These are phyloP conservation scores for Xeromyces bisporus DNA, from an alignment of 495 filamentous ascomycete species.

Conservation along the genomic window DNA sequence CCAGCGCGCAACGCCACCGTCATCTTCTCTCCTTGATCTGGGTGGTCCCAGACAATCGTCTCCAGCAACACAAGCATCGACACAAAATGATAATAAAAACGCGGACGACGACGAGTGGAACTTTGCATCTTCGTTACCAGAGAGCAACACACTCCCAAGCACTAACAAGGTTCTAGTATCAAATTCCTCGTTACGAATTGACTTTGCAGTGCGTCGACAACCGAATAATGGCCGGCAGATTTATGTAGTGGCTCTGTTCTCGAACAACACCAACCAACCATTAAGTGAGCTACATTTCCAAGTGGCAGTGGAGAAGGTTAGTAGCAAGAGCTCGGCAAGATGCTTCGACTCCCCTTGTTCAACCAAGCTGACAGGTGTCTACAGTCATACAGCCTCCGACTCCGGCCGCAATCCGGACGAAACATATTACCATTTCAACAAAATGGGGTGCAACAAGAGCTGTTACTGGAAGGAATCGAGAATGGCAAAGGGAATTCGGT, in stretches of 20 bases:
- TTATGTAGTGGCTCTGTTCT: constrained; percentile 48
- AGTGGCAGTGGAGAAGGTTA: constrained; percentile 82
- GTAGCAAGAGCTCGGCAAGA: constrained; percentile 3
- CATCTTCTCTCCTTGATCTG: constrained; percentile 31
- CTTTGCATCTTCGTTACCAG: constrained; percentile 75
- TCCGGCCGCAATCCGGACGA: constrained; percentile 70
- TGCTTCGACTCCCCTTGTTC: not conserved
- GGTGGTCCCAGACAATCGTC: constrained; percentile 9
- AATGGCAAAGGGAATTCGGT: constrained; percentile 53
- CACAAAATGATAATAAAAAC: constrained; percentile 13
- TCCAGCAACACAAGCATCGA: constrained; percentile 10
- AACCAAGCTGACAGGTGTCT: not conserved
- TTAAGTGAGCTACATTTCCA: constrained; percentile 77
- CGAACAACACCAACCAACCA: constrained; percentile 53
- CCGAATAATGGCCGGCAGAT: constrained; percentile 28
- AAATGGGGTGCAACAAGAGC: constrained; percentile 67
- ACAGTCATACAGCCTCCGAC: constrained; percentile 56
- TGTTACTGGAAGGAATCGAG: constrained; percentile 57
- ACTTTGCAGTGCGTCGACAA: constrained; percentile 31
- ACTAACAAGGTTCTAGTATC: constrained; percentile 44
- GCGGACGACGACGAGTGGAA: constrained; percentile 70
- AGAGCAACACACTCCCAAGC: constrained; percentile 32
- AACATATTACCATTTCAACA: constrained; percentile 54
- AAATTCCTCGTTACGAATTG: constrained; percentile 34
- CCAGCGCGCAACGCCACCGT: constrained; percentile 9